phyloP scores from a whole-genome alignment of 306 rosid genomes.

The Parietaria judaica region DNA sequence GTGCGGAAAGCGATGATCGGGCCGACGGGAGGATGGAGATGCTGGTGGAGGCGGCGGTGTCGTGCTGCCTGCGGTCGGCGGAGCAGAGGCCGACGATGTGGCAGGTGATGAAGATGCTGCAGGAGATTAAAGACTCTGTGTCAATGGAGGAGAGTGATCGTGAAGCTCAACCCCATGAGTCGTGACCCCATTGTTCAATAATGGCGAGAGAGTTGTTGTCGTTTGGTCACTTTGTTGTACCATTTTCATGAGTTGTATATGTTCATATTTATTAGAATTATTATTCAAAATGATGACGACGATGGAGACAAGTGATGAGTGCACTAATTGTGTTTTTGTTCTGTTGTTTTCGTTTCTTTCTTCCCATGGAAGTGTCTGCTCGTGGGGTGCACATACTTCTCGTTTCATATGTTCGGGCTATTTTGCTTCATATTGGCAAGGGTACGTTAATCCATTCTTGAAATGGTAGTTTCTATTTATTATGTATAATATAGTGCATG shows the following conservation, averaged over 20 bases:
- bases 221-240: not conserved
- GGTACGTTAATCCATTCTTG: too few species aligned
- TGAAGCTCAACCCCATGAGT: not conserved
- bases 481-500: too few species aligned
- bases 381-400: too few species aligned
- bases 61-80: constrained; percentile 59
- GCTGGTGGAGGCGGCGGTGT: constrained; percentile 69
- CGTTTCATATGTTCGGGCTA: too few species aligned
- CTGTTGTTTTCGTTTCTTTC: too few species aligned
- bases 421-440: too few species aligned
- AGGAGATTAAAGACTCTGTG: constrained; percentile 66
- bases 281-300: too few species aligned
- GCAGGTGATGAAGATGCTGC: constrained; percentile 94
- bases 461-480: too few species aligned
- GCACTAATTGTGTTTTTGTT: too few species aligned
- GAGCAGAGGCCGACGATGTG: constrained; percentile 96
- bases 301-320: too few species aligned
- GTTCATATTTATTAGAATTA: too few species aligned
- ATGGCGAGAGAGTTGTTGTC: not conserved
- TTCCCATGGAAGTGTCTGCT: too few species aligned
- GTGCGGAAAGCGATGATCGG: constrained; percentile 16
- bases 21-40: constrained; percentile 53
- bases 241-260: not conserved
- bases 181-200: not conserved
- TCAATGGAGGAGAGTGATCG: constrained; percentile 41